Evolutionary conservation across 2,329 filamentous ascomycete species (phyloP), one percentile per base, ranked within the genome.

Genomic region (Leptographium procerum): DNA sequence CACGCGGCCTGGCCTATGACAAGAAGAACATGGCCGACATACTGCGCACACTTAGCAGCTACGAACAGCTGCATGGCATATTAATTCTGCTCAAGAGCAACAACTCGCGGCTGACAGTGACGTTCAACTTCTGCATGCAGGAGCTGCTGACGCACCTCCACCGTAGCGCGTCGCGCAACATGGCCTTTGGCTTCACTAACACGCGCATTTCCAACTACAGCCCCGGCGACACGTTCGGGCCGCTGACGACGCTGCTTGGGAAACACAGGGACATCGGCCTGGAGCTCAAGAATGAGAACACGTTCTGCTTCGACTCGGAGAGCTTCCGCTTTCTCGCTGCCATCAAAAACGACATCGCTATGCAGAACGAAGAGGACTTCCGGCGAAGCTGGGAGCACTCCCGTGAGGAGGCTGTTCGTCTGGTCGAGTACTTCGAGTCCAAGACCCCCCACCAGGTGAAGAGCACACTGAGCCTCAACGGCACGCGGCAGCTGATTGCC

Each of bases 261-360:
- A 62, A 69, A 26, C 66, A 71, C 61, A 55, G 59, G 4, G 65
- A 69, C 19, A 59, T 72, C n/a, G 64, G 66, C 1, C 56, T 73
- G 4, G 59, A 57, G 0, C 64, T 74, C 2, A 63, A 62, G n/a
- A 61, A 62, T n/a, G 40, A 66, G 6, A 70, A 67, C 3, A 67
- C 65, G 1, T 77, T 71, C 59, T 76, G 71, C 60, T 76, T 75
- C 52, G 73, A 76, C 60, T 75, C 72, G 1, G 72, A 76, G 63
- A 71, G 70, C 40, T 76, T 76, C 59, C 71, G 72, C 6, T 75
- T 67, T 53, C 65, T 76, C 0, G 73, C 73, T 2, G 72, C 72
- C 1, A 60, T 60, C 40, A 72, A 72, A 59, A 62, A 70, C 11
- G 67, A 62, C 4, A 50, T 69, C 22, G 56, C 62, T 10, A 67